Evolutionary conservation across 2,329 filamentous ascomycete genomes (phyloP), one percentile per base, ranked within the genome.

Genomic region (Penicillium capsulatum): DNA sequence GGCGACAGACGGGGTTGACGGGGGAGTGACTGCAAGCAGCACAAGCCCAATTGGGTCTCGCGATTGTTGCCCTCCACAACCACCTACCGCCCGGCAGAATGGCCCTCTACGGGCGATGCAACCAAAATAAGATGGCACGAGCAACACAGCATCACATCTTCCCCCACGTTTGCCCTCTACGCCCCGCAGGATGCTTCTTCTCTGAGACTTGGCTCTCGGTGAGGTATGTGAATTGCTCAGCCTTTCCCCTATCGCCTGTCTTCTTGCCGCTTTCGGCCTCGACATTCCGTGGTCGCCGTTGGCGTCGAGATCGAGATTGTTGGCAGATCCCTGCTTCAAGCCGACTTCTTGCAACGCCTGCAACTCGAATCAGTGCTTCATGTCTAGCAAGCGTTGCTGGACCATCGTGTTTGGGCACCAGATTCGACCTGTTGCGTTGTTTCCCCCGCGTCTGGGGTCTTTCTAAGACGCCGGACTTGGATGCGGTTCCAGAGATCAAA

Each of bases 11-110:
- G 34, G 3, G 16, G n/a, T 27, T 5, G 17, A 3, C 7, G 7
- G n/a, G 5, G 29, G 13, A 15, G 9, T 4, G 24, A 17, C 27
- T 22, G 19, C 19, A 22, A 9, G 19, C 5, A 5, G 9, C 19
- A 28, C 4, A 6, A 7, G 6, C 6, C 26, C 9, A 28, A 14
- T 28, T 11, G 26, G 13, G 9, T 28, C 6, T 17, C 24, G 26
- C 35, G 49, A 46, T 52, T 44, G 52, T 53, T 54, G 48, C 50
- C 51, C 47, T 34, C 50, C 36, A 53, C 51, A 34, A 54, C n/a
- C 48, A 20, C 38, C 36, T 34, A 51, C 52, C 52, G 52, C 52
- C 50, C 37, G 52, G 52, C 52, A 55, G 42, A 54, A 51, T 37
- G 15, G 36, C 30, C 39, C 14, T 14, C 31, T 22, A 15, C 34